Evolutionary conservation across 2,329 filamentous ascomycete species (phyloP).

Genomic region (Colletotrichum sublineola): DNA sequence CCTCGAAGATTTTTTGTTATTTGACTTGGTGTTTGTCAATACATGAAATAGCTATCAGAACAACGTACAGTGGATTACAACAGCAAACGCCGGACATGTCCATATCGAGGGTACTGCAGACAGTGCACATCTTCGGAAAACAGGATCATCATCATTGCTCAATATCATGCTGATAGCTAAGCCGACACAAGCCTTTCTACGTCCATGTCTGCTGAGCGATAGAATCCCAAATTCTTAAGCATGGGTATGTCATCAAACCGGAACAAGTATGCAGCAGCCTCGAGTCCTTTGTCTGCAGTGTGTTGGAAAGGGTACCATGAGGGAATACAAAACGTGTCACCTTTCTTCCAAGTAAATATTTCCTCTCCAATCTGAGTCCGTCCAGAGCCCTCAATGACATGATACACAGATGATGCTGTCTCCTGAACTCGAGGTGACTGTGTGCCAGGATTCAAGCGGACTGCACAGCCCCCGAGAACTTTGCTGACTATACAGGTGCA

Average conservation of each 20-base stretch:
- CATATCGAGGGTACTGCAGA: too few species aligned
- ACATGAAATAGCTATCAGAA: too few species aligned
- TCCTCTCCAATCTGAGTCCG: constrained; percentile 55
- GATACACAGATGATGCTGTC: constrained; percentile 66
- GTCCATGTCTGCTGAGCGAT: constrained; percentile 56
- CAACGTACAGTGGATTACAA: too few species aligned
- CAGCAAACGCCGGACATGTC: too few species aligned
- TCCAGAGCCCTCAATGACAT: constrained; percentile 63
- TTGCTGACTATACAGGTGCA: constrained; percentile 53
- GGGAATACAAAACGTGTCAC: constrained; percentile 69
- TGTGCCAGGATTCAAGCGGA: constrained; percentile 55
- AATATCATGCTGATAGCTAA: not conserved
- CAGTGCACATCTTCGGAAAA: too few species aligned
- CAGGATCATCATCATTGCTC: too few species aligned
- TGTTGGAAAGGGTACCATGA: constrained; percentile 65
- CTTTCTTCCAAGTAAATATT: constrained; percentile 58
- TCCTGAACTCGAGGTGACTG: constrained; percentile 58
- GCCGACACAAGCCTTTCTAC: constrained; percentile 54
- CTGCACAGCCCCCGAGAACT: constrained; percentile 62
- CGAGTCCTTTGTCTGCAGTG: constrained; percentile 50
- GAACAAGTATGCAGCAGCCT: constrained; percentile 61
- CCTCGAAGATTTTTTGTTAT: too few species aligned
- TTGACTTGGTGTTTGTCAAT: too few species aligned
- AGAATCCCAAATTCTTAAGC: constrained; percentile 65
- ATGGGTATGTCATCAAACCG: constrained; percentile 69